phyloP scores from a whole-genome alignment of 2,329 filamentous ascomycete genomes.

The Trichoderma afroharzianum region DNA sequence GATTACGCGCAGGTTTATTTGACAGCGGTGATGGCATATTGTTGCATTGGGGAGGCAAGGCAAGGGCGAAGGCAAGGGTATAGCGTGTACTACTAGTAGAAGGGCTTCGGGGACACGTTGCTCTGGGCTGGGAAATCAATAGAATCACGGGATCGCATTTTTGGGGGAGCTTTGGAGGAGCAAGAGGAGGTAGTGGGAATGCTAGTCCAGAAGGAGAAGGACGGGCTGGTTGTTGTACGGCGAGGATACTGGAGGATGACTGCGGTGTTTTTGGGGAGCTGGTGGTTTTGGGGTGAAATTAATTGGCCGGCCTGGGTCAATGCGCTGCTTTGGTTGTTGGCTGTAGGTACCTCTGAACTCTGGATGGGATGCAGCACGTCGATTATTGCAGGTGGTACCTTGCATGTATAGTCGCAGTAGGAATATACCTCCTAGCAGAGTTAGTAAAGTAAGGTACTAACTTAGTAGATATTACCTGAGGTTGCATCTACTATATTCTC shows the following conservation, averaged over 20 bases:
- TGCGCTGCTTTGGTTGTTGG: background rate
- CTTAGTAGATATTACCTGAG: background rate
- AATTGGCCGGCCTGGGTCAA: background rate
- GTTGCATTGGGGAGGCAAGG: background rate
- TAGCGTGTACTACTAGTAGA: background rate
- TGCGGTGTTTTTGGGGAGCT: background rate
- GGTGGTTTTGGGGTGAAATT: too few species aligned
- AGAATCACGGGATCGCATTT: slow-evolving; percentile 6
- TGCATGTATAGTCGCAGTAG: background rate
- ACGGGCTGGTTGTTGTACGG: background rate
- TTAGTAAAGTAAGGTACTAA: too few species aligned
- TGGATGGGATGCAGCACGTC: background rate
- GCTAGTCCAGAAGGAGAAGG: slow-evolving; percentile 19
- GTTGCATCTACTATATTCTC: background rate
- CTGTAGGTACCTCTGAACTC: background rate
- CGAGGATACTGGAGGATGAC: background rate
- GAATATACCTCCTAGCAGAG: background rate
- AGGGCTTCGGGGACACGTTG: background rate
- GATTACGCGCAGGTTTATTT: background rate
- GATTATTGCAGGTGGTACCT: background rate
- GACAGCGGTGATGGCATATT: background rate
- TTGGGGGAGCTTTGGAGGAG: background rate
- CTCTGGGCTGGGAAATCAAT: background rate
- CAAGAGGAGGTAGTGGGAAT: background rate
- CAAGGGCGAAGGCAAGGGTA: too few species aligned